Base-by-base conservation (phyloP, 75 land plant species). In the Gnetum montanum region DNA sequence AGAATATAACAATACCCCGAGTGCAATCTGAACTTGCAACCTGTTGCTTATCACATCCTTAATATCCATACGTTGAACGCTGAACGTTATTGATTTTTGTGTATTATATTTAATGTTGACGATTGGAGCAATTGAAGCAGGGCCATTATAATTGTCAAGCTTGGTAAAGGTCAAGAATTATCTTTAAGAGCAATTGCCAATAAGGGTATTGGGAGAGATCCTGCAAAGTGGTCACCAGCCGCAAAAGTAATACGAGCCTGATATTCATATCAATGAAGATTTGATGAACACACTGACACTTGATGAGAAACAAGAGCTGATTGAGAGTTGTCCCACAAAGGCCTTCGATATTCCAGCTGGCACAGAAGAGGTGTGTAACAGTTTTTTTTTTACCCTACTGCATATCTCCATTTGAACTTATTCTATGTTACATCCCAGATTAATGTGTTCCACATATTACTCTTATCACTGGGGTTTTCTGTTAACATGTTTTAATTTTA, bases 181-280 rank as follows among this genome's bases (percentile, higher is more conserved):
- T 82, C 75, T 60, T 65, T 93, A 43, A 76, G 98, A 34, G 98
- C 98, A 19, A 93, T 93, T 11, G 98, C 98, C 15, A 77, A 96
- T 36, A 93, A 93, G 49, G 98, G 98, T 6, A 93, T 93, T 67
- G 98, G 96, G 0, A 89, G 89, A 58, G 98, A 93, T 59, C 98
- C 89, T 57, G 98, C 98, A 10, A 93, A 93, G 69, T 93, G 98
- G 98, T 93, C 98, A 22, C 98, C 98, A 28, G 98, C 96, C 59
- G 90, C 98, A 29, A 93, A 96, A 44, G 96, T 93, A 11, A 85
- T 93, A 82, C 50, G 96, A 93, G 49, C 98, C 98, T 36, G 79
- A 85, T 25, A 93, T 93, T 46, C 84, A 80, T 34, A 93, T 93
- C 61, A 93, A 93, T 64, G 90, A 89, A 52, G 84, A 79, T n/a